phyloP scores from a whole-genome alignment of 805 yeast genomes.

The Wickerhamiella galacta region DNA sequence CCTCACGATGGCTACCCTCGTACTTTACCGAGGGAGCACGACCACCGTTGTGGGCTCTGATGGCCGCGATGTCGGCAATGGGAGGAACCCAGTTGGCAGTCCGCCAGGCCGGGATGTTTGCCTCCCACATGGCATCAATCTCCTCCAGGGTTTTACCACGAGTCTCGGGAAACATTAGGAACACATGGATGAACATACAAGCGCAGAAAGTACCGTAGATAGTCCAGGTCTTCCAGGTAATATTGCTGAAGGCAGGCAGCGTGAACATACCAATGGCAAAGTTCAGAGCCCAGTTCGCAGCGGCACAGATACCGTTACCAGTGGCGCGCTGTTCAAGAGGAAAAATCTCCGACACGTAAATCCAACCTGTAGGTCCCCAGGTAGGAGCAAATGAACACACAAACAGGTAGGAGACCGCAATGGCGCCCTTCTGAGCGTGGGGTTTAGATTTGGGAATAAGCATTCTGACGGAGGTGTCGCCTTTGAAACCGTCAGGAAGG shows the following conservation, averaged over 20 bases:
- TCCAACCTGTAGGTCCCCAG: slow-evolving; percentile 79
- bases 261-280: slow-evolving; percentile 56
- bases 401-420: slow-evolving; percentile 41
- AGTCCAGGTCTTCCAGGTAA: slow-evolving; percentile 49
- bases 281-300: slow-evolving; percentile 69
- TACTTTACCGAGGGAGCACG: too few species aligned
- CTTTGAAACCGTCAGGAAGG: slow-evolving; percentile 1
- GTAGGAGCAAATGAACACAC: slow-evolving; percentile 64
- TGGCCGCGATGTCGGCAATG: slow-evolving; percentile 10
- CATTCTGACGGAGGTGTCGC: slow-evolving; percentile 24
- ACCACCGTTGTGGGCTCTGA: slow-evolving; percentile 16
- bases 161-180: slow-evolving; percentile 44
- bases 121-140: slow-evolving; percentile 41
- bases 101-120: slow-evolving; percentile 14
- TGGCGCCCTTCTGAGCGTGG: slow-evolving; percentile 31
- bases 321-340: slow-evolving; percentile 62
- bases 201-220: slow-evolving; percentile 60
- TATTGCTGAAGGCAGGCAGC: slow-evolving; percentile 56
- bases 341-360: slow-evolving; percentile 41
- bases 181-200: slow-evolving; percentile 40
- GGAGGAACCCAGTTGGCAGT: slow-evolving; percentile 11
- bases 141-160: slow-evolving; percentile 53
- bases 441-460: slow-evolving; percentile 31
- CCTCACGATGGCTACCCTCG: too few species aligned
- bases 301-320: slow-evolving; percentile 54